Percentiles rank a stretch among this genome's conserved stretches.
Evolutionary conservation across 495 filamentous ascomycete species (phyloP).

Genomic region (Trichocladium uniseriatum): DNA sequence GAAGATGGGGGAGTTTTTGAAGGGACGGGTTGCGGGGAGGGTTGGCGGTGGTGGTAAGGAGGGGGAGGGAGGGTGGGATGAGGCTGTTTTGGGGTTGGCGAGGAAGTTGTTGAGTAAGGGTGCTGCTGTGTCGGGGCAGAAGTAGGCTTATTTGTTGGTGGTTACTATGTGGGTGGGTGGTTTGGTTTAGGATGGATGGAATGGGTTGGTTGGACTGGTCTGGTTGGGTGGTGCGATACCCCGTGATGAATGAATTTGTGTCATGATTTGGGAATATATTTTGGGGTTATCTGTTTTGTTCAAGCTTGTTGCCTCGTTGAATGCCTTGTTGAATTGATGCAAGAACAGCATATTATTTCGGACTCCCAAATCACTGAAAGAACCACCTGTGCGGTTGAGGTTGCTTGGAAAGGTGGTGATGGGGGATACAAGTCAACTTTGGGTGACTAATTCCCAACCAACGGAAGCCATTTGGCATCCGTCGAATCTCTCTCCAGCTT

Average conservation of each 20-base stretch:
- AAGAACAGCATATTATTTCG: too few relatives aligned
- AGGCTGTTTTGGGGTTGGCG: constrained; percentile 47
- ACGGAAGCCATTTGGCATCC: too few relatives aligned
- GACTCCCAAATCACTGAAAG: too few relatives aligned
- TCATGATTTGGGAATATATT: constrained; percentile 1
- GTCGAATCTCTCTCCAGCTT: too few relatives aligned
- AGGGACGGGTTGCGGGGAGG: constrained; percentile 36
- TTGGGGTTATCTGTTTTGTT: too few relatives aligned
- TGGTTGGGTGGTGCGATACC: constrained; percentile 3
- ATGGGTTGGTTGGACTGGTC: not conserved
- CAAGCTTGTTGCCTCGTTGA: too few relatives aligned
- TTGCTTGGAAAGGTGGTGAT: too few relatives aligned
- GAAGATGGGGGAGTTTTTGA: constrained; percentile 54
- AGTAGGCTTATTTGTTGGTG: too few relatives aligned
- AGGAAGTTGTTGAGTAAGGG: constrained; percentile 35
- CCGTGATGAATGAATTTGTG: constrained; percentile 1
- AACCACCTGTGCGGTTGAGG: too few relatives aligned
- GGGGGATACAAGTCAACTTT: too few relatives aligned
- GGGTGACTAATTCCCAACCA: too few relatives aligned
- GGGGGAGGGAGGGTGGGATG: constrained; percentile 41
- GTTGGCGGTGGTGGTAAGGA: too few relatives aligned
- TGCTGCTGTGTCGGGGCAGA: constrained; percentile 33
- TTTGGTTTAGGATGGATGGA: not conserved
- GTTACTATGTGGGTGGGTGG: not conserved
- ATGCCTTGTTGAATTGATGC: not conserved